Evolutionary conservation across 1,284 basidiomycete genomes (phyloP).

Genomic region (Leccinum subatratum): DNA sequence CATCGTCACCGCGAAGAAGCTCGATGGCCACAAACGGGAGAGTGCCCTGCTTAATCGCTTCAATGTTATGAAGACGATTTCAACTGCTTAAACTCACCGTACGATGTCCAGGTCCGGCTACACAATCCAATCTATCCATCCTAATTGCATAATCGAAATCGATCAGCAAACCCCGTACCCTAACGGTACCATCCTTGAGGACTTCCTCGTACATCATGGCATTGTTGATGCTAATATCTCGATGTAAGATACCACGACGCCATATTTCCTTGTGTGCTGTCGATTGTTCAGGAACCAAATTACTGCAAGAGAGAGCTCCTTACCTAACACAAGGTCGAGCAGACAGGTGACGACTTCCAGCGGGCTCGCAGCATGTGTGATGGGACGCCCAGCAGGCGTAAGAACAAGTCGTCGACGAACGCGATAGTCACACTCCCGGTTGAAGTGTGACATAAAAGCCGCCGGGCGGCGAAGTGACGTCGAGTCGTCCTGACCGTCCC

Average conservation of each 20-base stretch:
- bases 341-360: neutral
- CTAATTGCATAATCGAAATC: neutral
- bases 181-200: neutral
- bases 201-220: conserved; percentile 2
- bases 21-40: neutral
- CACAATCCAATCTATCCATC: neutral
- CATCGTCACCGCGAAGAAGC: neutral
- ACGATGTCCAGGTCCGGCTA: neutral
- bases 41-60: neutral
- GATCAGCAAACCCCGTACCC: neutral
- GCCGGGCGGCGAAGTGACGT: neutral
- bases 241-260: neutral
- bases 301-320: neutral
- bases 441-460: neutral
- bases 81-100: neutral
- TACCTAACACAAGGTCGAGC: neutral
- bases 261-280: conserved; percentile 1
- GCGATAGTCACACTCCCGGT: neutral
- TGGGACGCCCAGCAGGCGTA: neutral
- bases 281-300: neutral
- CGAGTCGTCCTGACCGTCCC: neutral
- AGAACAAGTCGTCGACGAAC: neutral
- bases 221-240: conserved; percentile 4
- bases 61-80: neutral
- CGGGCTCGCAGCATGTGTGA: neutral